These are phyloP conservation scores for Hymenochaete sp. DNA, from an alignment of 1,284 basidiomycete genomes.

Conservation along the genomic window DNA sequence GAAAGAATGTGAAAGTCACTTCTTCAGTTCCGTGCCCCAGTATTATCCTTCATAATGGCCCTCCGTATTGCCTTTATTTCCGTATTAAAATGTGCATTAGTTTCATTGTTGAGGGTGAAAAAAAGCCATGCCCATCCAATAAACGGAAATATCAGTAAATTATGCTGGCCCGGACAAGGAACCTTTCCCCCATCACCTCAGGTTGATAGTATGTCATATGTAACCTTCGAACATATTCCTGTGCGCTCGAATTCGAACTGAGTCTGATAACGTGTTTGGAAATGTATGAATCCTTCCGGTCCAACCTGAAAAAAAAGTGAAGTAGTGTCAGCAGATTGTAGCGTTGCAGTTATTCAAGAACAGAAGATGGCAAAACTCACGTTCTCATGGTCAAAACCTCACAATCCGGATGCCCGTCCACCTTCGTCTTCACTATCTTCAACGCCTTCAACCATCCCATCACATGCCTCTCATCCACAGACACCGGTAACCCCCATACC, in stretches of 20 bases:
- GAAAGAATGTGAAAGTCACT: no score
- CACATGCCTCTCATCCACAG: slow-evolving; percentile 30
- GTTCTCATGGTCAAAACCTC: slow-evolving; percentile 41
- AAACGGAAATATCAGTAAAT: slow-evolving; percentile 47
- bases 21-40: no score
- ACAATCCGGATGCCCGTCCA: slow-evolving; percentile 24
- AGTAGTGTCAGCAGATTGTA: background rate
- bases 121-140: background rate
- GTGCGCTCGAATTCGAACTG: slow-evolving; percentile 51
- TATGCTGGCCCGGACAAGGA: slow-evolving; percentile 46
- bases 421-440: slow-evolving; percentile 32
- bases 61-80: slow-evolving; percentile 4
- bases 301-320: background rate
- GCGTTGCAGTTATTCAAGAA: background rate
- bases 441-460: slow-evolving; percentile 35
- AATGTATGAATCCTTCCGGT: slow-evolving; percentile 22
- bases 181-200: slow-evolving; percentile 32
- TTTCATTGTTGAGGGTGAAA: slow-evolving; percentile 1
- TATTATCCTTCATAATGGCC: no score
- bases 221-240: slow-evolving; percentile 51
- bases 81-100: background rate
- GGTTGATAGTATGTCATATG: slow-evolving; percentile 48
- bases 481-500: slow-evolving; percentile 53
- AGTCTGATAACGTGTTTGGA: slow-evolving; percentile 48
- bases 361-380: slow-evolving; percentile 32